Evolutionary conservation across 805 yeast genomes (phyloP), one percentile per base, ranked within the genome.

Genomic region (Metschnikowia amazonensis): DNA sequence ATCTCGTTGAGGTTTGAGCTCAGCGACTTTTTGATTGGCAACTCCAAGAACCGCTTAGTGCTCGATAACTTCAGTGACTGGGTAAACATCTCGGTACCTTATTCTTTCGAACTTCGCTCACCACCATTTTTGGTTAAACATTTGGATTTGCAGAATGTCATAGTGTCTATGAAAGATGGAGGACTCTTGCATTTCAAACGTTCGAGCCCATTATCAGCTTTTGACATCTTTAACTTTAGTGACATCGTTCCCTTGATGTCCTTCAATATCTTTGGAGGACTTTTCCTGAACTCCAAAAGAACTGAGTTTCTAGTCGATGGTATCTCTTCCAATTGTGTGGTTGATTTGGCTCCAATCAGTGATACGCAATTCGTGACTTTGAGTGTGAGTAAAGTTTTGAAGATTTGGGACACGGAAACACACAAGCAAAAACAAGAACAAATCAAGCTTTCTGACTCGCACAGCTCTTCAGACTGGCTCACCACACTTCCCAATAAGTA

Each of bases 111-210:
- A 46, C 60, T 71, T 45, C 59, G 72, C 36, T 65, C 60, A 3
- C 45, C 57, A 1, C 89, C 92, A 1, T 76, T 78, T 35, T 63
- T 73, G 17, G 55, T 85, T 49, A 67, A 72, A 41, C 61, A 83
- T 1, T 62, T 81, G 13, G 72, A 77, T 27, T 50, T 65, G 0
- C 55, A 59, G 2, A 71, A 75, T 36, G 58, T 81, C 7, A 60
- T 89, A 3, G 79, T 84, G 0, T 72, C 88, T 4, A 68, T 89
- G 40, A 72, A 74, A 36, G 95, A 90, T 64, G 97, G 97, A 21
- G 88, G 90, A 1, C 60, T 89, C 34, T 64, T 88, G 41, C 82
- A 81, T 36, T 67, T 85, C 46, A 54, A 56, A 29, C 67, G 80
- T 52, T 33, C 52, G 0, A 24, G 46, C 80, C 10, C 79, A 72